Evolutionary conservation across 805 yeast genomes (phyloP), one percentile per base, ranked within the genome.

Genomic region (Yamadazyma sp.): DNA sequence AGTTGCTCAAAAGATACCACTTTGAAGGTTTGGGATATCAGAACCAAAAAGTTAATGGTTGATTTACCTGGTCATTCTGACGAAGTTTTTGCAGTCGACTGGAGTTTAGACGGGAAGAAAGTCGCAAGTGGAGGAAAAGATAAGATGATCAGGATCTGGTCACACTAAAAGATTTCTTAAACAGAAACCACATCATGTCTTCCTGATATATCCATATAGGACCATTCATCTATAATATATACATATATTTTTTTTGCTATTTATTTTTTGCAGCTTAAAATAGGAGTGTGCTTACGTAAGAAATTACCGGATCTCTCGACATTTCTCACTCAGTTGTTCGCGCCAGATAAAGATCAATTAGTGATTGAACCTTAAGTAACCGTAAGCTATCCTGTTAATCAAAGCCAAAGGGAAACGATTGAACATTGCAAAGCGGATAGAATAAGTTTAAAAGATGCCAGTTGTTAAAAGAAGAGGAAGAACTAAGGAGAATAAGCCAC

Each of bases 61-160:
- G 98, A 93, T 60, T 73, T 93, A 39, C 98, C 98, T 0, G 98
- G 98, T 1, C 98, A 93, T 55, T 68, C 80, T 11, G 98, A 93
- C 53, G 98, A 93, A 62, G 96, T 93, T 1, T 93, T 78, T 56
- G 94, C 97, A 0, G 96, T 93, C 4, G 98, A 93, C 52, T 93
- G 98, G 98, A 86, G 96, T 66, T 78, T 83, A 37, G 98, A 93
- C 56, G 98, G 98, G 30, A 76, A 76, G 45, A 73, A 82, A 47
- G 98, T 93, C 9, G 95, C 91, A n/a, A 86, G 96, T 56, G 98
- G 98, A 14, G 98, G 98, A 34, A 89, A 88, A 55, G 98, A 93
- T 58, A 93, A 89, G 59, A 83, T 83, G 73, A 88, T 93, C 16
- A 74, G 97, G 52, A 66, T 93, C 40, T 93, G 98, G 98, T 78